A percentile compares a stretch with the other conserved stretches of the same genome.
Conservation (phyloP, 352 stramenopile species). For the Phytophthora macrochlamydospora region DNA sequence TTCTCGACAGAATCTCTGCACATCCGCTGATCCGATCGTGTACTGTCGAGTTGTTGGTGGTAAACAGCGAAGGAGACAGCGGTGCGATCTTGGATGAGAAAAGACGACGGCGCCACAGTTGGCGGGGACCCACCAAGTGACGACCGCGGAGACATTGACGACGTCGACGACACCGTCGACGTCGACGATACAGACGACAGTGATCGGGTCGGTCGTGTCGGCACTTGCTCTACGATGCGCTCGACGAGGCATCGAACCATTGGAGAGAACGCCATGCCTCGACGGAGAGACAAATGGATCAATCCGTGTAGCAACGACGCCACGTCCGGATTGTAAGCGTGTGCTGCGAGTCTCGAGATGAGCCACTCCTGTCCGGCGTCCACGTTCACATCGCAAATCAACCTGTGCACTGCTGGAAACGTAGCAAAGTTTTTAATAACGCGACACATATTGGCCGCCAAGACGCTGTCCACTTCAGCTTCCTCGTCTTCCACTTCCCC, state of each 20-base stretch:
- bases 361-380: slow-evolving; percentile 42
- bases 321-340: slow-evolving; percentile 73
- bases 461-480: slow-evolving; percentile 54
- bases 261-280: slow-evolving; percentile 42
- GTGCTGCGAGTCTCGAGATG: slow-evolving; percentile 45
- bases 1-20: slow-evolving; percentile 67
- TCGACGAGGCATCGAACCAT: slow-evolving; percentile 62
- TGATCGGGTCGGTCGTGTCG: slow-evolving; percentile 30
- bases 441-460: slow-evolving; percentile 72
- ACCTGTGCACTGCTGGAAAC: slow-evolving; percentile 64
- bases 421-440: slow-evolving; percentile 75
- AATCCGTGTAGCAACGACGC: slow-evolving; percentile 64
- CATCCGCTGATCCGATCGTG: slow-evolving; percentile 69
- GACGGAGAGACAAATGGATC: slow-evolving; percentile 63
- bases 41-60: slow-evolving; percentile 38
- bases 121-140: slow-evolving; percentile 26
- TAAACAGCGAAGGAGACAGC: slow-evolving; percentile 44
- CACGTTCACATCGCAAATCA: slow-evolving; percentile 52
- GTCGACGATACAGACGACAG: slow-evolving; percentile 45
- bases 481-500: slow-evolving; percentile 31
- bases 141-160: slow-evolving; percentile 40
- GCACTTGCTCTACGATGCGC: slow-evolving; percentile 51
- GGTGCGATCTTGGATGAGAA: slow-evolving; percentile 28
- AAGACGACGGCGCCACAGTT: slow-evolving; percentile 30
- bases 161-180: slow-evolving; percentile 49